A percentile compares a stretch with the other conserved stretches of the same genome.
These are phyloP conservation scores for Capronia coronata DNA, from an alignment of 2,329 filamentous ascomycete species.

Conservation along the genomic window DNA sequence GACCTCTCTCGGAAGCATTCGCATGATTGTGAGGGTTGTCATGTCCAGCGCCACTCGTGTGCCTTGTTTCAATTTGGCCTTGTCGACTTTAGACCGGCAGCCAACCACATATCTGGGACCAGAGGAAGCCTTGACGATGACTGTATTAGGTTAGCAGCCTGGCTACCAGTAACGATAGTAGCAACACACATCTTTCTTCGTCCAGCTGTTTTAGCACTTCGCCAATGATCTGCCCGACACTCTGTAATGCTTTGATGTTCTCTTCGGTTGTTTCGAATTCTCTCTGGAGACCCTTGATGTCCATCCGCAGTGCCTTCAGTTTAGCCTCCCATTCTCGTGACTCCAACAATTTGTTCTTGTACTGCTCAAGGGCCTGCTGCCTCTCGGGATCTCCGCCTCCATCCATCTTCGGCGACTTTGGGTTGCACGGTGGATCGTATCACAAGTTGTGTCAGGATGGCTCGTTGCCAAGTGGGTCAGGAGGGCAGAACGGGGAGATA, in stretches of 20 bases:
- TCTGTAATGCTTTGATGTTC: constrained; percentile 98
- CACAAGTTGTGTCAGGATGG: not conserved
- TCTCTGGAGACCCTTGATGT: constrained; percentile 91
- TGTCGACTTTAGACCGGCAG: constrained; percentile 97
- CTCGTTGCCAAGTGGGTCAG: not conserved
- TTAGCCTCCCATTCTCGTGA: constrained; percentile 98
- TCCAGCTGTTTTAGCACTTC: constrained; percentile 98
- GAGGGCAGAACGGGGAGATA: not conserved
- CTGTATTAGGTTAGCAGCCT: constrained; percentile 42
- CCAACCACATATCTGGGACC: constrained; percentile 97
- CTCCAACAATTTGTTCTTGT: constrained; percentile 78
- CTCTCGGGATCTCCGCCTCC: constrained; percentile 47
- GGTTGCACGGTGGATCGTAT: not conserved
- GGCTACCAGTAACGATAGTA: not conserved
- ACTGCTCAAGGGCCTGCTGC: constrained; percentile 65
- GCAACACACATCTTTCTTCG: constrained; percentile 82
- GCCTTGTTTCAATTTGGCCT: constrained; percentile 93
- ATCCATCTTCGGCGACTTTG: constrained; percentile 27
- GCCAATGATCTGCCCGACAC: constrained; percentile 97
- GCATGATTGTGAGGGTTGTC: constrained; percentile 99
- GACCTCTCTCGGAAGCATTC: constrained; percentile 97
- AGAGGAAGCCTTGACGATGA: constrained; percentile 97
- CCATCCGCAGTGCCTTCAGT: constrained; percentile 84
- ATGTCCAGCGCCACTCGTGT: constrained; percentile 96
- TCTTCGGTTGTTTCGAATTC: constrained; percentile 97